phyloP scores from a whole-genome alignment of 306 rosid species.

The Leucaena leucocephala region DNA sequence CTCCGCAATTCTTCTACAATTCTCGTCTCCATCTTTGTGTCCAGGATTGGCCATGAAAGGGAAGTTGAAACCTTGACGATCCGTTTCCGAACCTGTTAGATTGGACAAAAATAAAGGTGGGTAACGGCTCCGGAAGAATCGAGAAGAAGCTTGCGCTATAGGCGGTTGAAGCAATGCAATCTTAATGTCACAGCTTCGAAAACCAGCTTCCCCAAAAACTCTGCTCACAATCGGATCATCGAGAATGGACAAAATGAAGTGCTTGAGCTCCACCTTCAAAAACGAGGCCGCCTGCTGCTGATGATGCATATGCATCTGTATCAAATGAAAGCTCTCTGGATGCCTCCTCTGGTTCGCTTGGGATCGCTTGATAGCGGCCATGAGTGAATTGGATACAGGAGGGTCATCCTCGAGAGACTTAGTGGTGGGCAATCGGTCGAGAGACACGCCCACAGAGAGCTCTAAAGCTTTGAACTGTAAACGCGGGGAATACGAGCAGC shows the following conservation, averaged over 20 bases:
- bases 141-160: slow-evolving; percentile 38
- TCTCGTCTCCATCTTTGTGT: slow-evolving; percentile 47
- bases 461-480: slow-evolving; percentile 86
- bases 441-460: slow-evolving; percentile 85
- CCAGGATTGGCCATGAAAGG: slow-evolving; percentile 40
- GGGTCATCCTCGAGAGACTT: slow-evolving; percentile 62
- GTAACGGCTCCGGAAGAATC: slow-evolving; percentile 44
- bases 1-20: slow-evolving; percentile 62
- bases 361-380: slow-evolving; percentile 94
- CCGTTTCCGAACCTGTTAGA: slow-evolving; percentile 41
- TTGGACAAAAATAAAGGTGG: slow-evolving; percentile 78
- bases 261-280: slow-evolving; percentile 82
- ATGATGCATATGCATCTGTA: slow-evolving; percentile 61
- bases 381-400: slow-evolving; percentile 85
- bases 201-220: slow-evolving; percentile 86
- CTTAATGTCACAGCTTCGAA: slow-evolving; percentile 79
- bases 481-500: slow-evolving; percentile 71
- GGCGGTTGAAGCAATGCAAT: slow-evolving; percentile 78
- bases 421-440: slow-evolving; percentile 77
- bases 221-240: slow-evolving; percentile 95
- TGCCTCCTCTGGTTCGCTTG: slow-evolving; percentile 95
- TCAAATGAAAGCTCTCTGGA: slow-evolving; percentile 80
- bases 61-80: slow-evolving; percentile 41
- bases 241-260: slow-evolving; percentile 83
- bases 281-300: slow-evolving; percentile 63